Evolutionary conservation across 495 filamentous ascomycete species (phyloP).

Genomic region (Lepraria neglecta): DNA sequence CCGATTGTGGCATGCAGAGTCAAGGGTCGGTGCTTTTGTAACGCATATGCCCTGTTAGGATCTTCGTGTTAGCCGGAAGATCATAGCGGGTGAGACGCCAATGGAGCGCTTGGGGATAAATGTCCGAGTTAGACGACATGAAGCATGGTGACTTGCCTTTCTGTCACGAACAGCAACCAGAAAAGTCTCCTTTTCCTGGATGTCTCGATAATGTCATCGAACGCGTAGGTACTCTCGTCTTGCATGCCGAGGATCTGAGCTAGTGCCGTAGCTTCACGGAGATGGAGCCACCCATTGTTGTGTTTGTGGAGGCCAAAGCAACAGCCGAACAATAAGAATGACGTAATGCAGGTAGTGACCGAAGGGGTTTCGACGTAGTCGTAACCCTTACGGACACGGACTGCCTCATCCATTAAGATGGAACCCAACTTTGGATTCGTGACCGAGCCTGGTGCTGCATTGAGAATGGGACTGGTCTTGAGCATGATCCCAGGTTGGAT

Average conservation of each 20-base stretch:
- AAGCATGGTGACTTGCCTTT: slow-evolving; percentile 37
- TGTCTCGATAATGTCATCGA: slow-evolving; percentile 40
- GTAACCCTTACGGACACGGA: slow-evolving; percentile 66
- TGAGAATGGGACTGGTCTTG: slow-evolving; percentile 47
- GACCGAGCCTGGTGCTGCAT: slow-evolving; percentile 48
- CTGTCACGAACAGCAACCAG: slow-evolving; percentile 59
- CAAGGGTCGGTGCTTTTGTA: slow-evolving; percentile 70
- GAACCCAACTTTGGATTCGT: slow-evolving; percentile 47
- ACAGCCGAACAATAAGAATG: slow-evolving; percentile 73
- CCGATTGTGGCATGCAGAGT: slow-evolving; percentile 58
- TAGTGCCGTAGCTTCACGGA: slow-evolving; percentile 56
- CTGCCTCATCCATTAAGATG: slow-evolving; percentile 62
- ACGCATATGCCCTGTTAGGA: slow-evolving; percentile 57
- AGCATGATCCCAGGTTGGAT: slow-evolving; percentile 71
- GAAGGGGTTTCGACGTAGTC: slow-evolving; percentile 67
- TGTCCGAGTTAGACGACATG: slow-evolving; percentile 3
- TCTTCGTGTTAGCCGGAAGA: slow-evolving; percentile 14
- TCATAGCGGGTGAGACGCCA: neutral
- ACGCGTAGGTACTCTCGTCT: slow-evolving; percentile 48
- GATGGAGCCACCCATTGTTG: slow-evolving; percentile 54
- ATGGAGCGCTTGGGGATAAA: neutral
- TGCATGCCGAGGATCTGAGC: slow-evolving; percentile 54
- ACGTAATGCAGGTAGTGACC: slow-evolving; percentile 63
- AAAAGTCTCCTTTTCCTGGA: slow-evolving; percentile 53
- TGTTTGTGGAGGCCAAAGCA: slow-evolving; percentile 59